Conservation (phyloP, 2,329 filamentous ascomycete species). For the Colletotrichum scovillei region DNA sequence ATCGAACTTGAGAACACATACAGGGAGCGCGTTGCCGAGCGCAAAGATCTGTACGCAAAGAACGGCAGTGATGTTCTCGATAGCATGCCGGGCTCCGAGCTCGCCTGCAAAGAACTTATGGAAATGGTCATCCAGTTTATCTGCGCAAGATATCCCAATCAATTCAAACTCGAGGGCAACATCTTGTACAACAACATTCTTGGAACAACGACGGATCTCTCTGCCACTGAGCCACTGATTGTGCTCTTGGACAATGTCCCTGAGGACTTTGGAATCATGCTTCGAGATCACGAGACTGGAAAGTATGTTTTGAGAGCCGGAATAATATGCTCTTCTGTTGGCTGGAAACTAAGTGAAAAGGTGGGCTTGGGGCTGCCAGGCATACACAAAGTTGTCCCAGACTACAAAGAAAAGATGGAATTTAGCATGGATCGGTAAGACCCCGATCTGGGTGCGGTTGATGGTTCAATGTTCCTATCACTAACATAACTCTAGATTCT, state of each 20-base stretch:
- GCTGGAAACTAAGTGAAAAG: constrained; percentile 82
- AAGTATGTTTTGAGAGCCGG: constrained; percentile 81
- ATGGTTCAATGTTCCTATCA: background rate
- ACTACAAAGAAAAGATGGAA: constrained; percentile 89
- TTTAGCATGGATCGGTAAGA: constrained; percentile 85
- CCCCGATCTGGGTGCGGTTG: too few species aligned
- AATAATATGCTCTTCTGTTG: constrained; percentile 81
- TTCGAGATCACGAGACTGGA: constrained; percentile 78
- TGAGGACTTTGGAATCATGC: constrained; percentile 84
- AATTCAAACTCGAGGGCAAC: constrained; percentile 72
- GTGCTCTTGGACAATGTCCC: constrained; percentile 82
- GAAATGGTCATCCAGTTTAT: constrained; percentile 86
- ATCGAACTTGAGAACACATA: constrained; percentile 87
- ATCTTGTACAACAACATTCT: constrained; percentile 78
- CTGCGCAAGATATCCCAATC: constrained; percentile 80
- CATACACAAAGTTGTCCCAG: constrained; percentile 81
- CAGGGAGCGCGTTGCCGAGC: constrained; percentile 72
- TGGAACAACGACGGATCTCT: constrained; percentile 69
- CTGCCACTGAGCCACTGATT: constrained; percentile 70
- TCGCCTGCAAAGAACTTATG: constrained; percentile 88
- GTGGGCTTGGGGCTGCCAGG: constrained; percentile 76
- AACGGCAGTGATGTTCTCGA: constrained; percentile 75
- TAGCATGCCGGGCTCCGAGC: constrained; percentile 77
- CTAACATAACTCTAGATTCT: constrained; percentile 66
- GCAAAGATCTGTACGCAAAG: constrained; percentile 71